phyloP scores from a whole-genome alignment of 1,139 yeast genomes.

The Wickerhamomyces sp. region DNA sequence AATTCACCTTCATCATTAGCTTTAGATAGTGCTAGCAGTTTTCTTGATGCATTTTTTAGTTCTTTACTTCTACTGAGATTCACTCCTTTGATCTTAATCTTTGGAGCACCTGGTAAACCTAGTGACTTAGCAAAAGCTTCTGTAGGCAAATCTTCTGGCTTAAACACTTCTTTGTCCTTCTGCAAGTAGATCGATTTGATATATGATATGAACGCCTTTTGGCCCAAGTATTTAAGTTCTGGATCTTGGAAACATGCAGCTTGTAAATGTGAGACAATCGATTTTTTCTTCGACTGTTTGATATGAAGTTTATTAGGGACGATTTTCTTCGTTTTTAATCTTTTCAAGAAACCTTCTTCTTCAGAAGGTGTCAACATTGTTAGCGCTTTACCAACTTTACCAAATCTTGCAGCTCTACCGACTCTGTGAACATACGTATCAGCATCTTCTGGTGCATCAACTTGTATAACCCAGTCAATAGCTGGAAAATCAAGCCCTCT shows the following conservation, averaged over 20 bases:
- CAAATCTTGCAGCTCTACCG: conserved; percentile 94
- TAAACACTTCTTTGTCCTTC: conserved; percentile 81
- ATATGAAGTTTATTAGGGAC: conserved; percentile 71
- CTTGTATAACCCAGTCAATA: conserved; percentile 95
- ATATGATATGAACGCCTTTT: conserved; percentile 91
- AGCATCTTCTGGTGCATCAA: conserved; percentile 94
- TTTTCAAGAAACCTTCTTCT: conserved; percentile 68
- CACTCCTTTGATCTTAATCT: conserved; percentile 63
- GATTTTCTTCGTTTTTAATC: conserved; percentile 59
- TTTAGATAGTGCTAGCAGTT: conserved; percentile 51
- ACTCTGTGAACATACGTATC: conserved; percentile 96
- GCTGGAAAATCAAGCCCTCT: conserved; percentile 97
- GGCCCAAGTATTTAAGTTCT: conserved; percentile 86
- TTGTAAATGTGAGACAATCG: conserved; percentile 81
- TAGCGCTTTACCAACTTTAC: conserved; percentile 81
- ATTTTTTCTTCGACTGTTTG: conserved; percentile 70
- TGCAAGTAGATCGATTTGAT: conserved; percentile 81
- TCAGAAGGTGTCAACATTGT: conserved; percentile 82
- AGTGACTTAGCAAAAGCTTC: conserved; percentile 83
- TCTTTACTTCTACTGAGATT: conserved; percentile 50
- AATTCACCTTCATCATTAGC: conserved; percentile 67
- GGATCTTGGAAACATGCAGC: conserved; percentile 90
- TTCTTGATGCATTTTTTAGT: conserved; percentile 77
- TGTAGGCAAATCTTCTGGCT: conserved; percentile 68
- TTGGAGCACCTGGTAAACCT: conserved; percentile 96